Evolutionary conservation across 2,329 filamentous ascomycete genomes (phyloP), one percentile per base, ranked within the genome.

Genomic region (Trichothecium sympodiale): DNA sequence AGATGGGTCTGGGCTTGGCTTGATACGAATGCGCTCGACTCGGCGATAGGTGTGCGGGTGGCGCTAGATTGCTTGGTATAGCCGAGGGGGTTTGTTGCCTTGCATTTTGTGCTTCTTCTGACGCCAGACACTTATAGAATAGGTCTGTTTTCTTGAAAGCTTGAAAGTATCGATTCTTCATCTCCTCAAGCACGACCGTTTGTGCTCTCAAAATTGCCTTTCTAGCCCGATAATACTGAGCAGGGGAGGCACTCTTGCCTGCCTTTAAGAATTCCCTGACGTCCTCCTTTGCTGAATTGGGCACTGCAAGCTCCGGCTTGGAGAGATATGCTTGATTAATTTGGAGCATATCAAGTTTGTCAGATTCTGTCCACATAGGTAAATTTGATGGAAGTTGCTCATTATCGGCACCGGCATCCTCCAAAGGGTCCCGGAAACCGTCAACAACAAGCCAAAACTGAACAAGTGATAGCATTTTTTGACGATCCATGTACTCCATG

Each of bases 371-470:
- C 83, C 87, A 95, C 35, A 77, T 72, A 3, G 72, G 65, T 14
- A 82, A 58, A 18, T 67, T 70, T 2, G 76, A 62, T 3, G 80
- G 73, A 2, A 75, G 56, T 34, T 80, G 65, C 40, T 91, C 83
- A 15, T 80, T 79, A 29, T 63, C 60, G 10, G 51, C 51, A 26
- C 80, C 80, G 48, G 75, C 71, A 44, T 89, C 84, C 57, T 98
- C 91, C 3, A 98, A 64, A 1, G 91, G 93, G 47, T 93, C 94
- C 29, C 93, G 82, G 47, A 96, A 86, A 1, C 91, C 89, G 59
- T 98, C 91, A 5, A 96, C 91, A 3, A 96, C 91, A 29, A 98
- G 79, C 87, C 89, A 98, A 57, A 96, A 98, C 51, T 98, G 91
- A 5, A 98, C 88, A 32, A 95, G 64, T 12, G 83, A 74, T 80